Evolutionary conservation across 140 eudicot species (phyloP).

Genomic region (Stevia rebaudiana): DNA sequence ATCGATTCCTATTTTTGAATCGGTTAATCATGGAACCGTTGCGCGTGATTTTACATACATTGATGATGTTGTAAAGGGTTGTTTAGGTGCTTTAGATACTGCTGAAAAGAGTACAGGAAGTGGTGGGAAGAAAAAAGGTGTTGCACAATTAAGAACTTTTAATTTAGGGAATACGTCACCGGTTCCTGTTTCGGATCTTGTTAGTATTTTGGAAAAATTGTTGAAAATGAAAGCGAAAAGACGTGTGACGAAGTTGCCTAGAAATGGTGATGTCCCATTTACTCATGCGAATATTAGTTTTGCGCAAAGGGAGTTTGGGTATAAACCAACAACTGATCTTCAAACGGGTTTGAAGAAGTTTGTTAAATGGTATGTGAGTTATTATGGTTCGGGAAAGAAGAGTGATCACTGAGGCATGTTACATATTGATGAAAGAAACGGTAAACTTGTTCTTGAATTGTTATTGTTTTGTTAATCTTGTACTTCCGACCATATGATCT

Average conservation of each 20-base stretch:
- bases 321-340: conserved; percentile 85
- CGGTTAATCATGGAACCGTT: conserved; percentile 80
- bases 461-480: conserved; percentile 45
- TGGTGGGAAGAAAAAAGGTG: conserved; percentile 86
- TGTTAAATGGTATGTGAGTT: conserved; percentile 80
- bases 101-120: conserved; percentile 98
- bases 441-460: conserved; percentile 45
- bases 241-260: conserved; percentile 70
- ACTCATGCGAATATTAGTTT: conserved; percentile 89
- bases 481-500: conserved; percentile 33
- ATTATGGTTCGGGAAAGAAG: conserved; percentile 71
- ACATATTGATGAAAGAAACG: background rate
- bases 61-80: conserved; percentile 95
- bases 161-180: conserved; percentile 96
- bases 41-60: conserved; percentile 95
- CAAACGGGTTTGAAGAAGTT: conserved; percentile 89
- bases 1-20: conserved; percentile 75
- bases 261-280: conserved; percentile 90
- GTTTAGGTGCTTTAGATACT: conserved; percentile 91
- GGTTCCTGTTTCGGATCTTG: conserved; percentile 84
- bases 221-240: conserved; percentile 82
- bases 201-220: conserved; percentile 74
- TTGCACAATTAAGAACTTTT: conserved; percentile 70
- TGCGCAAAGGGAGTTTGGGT: conserved; percentile 83
- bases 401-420: conserved; percentile 47